Conservation (phyloP, 331 rosid species). For the Malus hybrid region DNA sequence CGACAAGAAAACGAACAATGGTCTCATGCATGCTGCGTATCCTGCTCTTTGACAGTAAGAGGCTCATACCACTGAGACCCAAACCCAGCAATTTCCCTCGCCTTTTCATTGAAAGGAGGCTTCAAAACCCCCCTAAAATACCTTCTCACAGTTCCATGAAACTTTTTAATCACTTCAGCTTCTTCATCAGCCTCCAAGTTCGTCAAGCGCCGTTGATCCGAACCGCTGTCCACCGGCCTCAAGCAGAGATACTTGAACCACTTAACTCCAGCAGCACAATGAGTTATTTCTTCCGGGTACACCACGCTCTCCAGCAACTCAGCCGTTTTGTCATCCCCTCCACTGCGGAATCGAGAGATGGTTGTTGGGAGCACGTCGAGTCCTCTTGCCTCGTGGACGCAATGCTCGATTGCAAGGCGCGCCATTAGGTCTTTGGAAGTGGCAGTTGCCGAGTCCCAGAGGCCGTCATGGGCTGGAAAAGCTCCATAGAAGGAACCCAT, state of each 20-base stretch:
- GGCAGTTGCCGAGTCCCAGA: constrained; percentile 81
- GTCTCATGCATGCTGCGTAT: no score
- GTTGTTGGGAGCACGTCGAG: constrained; percentile 84
- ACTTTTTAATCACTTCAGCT: constrained; percentile 45
- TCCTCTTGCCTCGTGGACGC: constrained; percentile 96
- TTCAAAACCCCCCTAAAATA: constrained; percentile 78
- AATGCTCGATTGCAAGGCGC: constrained; percentile 77
- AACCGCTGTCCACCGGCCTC: constrained; percentile 20
- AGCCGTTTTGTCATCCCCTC: constrained; percentile 63
- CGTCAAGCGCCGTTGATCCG: no score
- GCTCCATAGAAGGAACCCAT: constrained; percentile 81
- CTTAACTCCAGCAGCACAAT: constrained; percentile 80
- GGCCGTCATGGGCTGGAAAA: constrained; percentile 76
- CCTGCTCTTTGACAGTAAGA: constrained; percentile 43
- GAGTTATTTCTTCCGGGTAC: constrained; percentile 88
- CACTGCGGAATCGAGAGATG: constrained; percentile 52
- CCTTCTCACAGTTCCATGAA: constrained; percentile 54
- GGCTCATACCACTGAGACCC: constrained; percentile 85
- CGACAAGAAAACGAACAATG: no score
- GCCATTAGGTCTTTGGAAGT: constrained; percentile 73
- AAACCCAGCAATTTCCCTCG: constrained; percentile 80
- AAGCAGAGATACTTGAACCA: constrained; percentile 73
- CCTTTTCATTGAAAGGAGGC: constrained; percentile 81
- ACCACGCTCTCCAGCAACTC: constrained; percentile 67
- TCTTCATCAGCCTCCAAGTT: constrained; percentile 17